phyloP scores from a whole-genome alignment of 805 yeast species.

The Torulaspora franciscae region DNA sequence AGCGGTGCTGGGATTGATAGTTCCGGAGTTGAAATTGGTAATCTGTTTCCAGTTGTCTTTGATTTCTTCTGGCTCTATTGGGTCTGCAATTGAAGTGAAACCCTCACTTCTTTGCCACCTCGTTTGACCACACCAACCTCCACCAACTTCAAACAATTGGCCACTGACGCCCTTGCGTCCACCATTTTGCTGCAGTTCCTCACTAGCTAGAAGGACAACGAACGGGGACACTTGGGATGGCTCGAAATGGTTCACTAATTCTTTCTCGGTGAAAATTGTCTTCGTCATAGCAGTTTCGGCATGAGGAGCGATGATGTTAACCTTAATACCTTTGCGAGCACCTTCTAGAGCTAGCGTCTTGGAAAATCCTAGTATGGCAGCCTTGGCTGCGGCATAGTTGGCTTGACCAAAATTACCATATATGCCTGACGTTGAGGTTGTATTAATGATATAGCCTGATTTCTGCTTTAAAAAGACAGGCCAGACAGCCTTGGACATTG shows the following conservation, averaged over 20 bases:
- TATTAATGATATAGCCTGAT: constrained; percentile 77
- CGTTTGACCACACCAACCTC: constrained; percentile 93
- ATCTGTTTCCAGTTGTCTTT: constrained; percentile 62
- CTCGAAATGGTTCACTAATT: constrained; percentile 68
- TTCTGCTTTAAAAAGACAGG: constrained; percentile 77
- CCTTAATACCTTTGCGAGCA: constrained; percentile 65
- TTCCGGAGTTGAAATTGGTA: constrained; percentile 56
- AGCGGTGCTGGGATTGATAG: constrained; percentile 48
- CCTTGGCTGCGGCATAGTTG: constrained; percentile 90
- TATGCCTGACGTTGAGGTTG: constrained; percentile 93
- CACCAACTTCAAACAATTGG: constrained; percentile 85
- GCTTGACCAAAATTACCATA: constrained; percentile 98
- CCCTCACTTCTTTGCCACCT: constrained; percentile 95
- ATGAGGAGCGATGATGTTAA: constrained; percentile 89
- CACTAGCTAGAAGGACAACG: constrained; percentile 72
- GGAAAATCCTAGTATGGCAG: constrained; percentile 80
- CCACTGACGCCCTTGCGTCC: constrained; percentile 52
- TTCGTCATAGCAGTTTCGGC: constrained; percentile 97
- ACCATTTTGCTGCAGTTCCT: constrained; percentile 45
- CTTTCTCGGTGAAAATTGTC: constrained; percentile 74
- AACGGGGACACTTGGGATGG: constrained; percentile 90
- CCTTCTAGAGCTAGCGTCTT: constrained; percentile 90
- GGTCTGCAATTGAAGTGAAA: constrained; percentile 48
- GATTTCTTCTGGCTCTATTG: constrained; percentile 61
- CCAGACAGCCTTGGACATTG: constrained; percentile 87